Percentiles rank a stretch among this genome's conserved stretches.
Evolutionary conservation across 148 eudicot genomes (phyloP).

Genomic region (Cornus florida): DNA sequence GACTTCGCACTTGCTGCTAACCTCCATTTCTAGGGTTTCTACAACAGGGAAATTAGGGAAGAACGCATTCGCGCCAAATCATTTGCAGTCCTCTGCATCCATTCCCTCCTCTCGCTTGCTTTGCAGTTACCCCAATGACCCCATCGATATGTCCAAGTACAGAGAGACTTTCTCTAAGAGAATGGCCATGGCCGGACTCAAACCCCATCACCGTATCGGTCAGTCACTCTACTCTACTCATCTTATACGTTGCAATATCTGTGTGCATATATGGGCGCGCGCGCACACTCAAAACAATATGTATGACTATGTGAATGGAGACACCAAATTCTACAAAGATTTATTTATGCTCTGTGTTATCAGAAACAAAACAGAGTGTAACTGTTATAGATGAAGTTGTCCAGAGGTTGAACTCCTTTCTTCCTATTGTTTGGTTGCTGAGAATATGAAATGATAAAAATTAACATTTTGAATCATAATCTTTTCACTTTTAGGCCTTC

Average conservation of each 20-base stretch:
- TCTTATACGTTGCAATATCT: neutral
- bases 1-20: slow-evolving; percentile 14
- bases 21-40: slow-evolving; percentile 16
- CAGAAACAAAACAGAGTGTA: neutral
- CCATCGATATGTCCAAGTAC: slow-evolving; percentile 35
- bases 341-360: neutral
- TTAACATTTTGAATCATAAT: neutral
- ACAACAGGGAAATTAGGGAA: neutral
- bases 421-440: neutral
- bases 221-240: slow-evolving; percentile 7
- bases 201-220: slow-evolving; percentile 67
- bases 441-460: neutral
- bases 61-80: neutral
- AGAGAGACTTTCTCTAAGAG: slow-evolving; percentile 44
- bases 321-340: too few relatives aligned
- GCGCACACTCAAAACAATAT: too few relatives aligned
- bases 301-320: too few relatives aligned
- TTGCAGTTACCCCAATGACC: slow-evolving; percentile 28
- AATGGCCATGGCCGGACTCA: slow-evolving; percentile 69
- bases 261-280: too few relatives aligned
- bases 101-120: slow-evolving; percentile 16
- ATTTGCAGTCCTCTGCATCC: slow-evolving; percentile 17
- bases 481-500: neutral
- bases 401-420: neutral
- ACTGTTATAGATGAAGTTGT: too few relatives aligned